These are phyloP conservation scores for Cicer yamashitae DNA, from an alignment of 306 rosid species.

Conservation along the genomic window DNA sequence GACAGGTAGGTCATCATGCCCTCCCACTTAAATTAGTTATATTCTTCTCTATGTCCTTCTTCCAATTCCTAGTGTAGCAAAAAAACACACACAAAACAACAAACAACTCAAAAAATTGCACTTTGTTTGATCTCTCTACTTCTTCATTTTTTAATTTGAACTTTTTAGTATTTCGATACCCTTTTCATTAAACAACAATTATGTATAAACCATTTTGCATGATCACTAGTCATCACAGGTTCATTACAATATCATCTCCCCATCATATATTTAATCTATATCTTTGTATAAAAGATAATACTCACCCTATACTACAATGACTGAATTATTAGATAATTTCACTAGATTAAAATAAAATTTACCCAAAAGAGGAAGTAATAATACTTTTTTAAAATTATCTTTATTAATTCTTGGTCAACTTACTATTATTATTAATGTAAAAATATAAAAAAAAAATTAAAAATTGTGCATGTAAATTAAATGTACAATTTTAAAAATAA, in stretches of 20 bases:
- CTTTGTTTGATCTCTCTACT: slow-evolving; percentile 57
- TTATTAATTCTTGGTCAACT: no score
- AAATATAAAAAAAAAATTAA: no score
- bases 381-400: no score
- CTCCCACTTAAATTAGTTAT: slow-evolving; percentile 64
- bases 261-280: not conserved
- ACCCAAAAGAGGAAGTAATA: no score
- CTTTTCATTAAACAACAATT: slow-evolving; percentile 45
- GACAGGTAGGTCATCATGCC: slow-evolving; percentile 84
- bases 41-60: slow-evolving; percentile 42
- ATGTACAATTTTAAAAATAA: no score
- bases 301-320: no score
- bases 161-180: slow-evolving; percentile 46
- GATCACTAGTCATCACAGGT: slow-evolving; percentile 45
- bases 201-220: slow-evolving; percentile 49
- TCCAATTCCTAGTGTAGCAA: slow-evolving; percentile 48
- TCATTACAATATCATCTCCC: slow-evolving; percentile 48
- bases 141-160: slow-evolving; percentile 36
- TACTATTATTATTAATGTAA: no score
- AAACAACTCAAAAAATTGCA: slow-evolving; percentile 60
- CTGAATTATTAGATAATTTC: no score
- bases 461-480: no score
- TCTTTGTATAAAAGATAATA: no score
- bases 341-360: no score
- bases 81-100: slow-evolving; percentile 48